Evolutionary conservation across 1,284 basidiomycete species (phyloP).

Genomic region (Chiua sp.): DNA sequence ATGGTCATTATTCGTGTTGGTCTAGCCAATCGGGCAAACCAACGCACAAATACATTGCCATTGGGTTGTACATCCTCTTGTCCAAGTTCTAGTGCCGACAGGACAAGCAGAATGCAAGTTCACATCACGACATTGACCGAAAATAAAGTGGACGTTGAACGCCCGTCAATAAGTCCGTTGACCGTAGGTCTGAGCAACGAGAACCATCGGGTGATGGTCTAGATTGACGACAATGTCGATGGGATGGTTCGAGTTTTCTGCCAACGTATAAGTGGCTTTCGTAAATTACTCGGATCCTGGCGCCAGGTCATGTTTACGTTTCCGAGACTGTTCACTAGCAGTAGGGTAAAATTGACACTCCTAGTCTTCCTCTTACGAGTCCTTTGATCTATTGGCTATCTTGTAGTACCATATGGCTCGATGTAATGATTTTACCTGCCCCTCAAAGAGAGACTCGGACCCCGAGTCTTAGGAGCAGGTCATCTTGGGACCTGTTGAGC

Average conservation of each 20-base stretch:
- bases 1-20: slow-evolving; percentile 4
- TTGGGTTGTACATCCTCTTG: not conserved
- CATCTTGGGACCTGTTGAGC: too few relatives aligned
- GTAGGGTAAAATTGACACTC: too few relatives aligned
- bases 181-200: not conserved
- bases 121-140: not conserved
- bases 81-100: not conserved
- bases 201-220: not conserved
- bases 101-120: not conserved
- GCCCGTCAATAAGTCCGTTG: not conserved
- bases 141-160: not conserved
- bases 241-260: not conserved
- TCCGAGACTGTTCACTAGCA: too few relatives aligned
- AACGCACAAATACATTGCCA: not conserved
- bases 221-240: not conserved
- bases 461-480: too few relatives aligned
- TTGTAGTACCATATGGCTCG: too few relatives aligned
- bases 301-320: too few relatives aligned
- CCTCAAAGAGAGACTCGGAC: too few relatives aligned
- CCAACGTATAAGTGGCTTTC: not conserved
- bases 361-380: too few relatives aligned
- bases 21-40: not conserved
- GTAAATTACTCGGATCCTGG: too few relatives aligned
- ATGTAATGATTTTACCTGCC: too few relatives aligned
- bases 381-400: too few relatives aligned